These are phyloP conservation scores for Gymnopus androsaceus DNA, from an alignment of 1,284 basidiomycete species.

Conservation along the genomic window DNA sequence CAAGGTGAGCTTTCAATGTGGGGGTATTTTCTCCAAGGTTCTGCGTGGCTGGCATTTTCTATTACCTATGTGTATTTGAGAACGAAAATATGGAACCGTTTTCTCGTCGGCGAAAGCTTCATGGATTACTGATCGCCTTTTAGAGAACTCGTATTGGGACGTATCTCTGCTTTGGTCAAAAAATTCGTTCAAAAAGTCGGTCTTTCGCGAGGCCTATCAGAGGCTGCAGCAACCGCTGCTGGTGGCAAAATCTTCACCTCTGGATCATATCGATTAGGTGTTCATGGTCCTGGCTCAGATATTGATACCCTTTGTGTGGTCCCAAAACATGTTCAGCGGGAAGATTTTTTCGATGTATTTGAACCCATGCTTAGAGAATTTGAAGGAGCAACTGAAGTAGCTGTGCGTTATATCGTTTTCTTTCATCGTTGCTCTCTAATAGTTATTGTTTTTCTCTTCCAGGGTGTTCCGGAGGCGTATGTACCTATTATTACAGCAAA, in stretches of 20 bases:
- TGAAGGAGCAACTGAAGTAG: constrained; percentile 88
- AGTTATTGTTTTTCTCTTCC: constrained; percentile 14
- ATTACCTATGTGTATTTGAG: too few relatives aligned
- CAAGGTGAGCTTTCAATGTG: constrained; percentile 64
- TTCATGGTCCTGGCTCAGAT: constrained; percentile 95
- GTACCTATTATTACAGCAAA: constrained; percentile 94
- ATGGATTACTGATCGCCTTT: neutral
- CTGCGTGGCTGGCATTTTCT: neutral
- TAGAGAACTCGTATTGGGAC: constrained; percentile 92
- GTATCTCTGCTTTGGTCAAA: constrained; percentile 88
- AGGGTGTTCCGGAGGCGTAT: constrained; percentile 96
- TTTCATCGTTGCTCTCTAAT: constrained; percentile 14
- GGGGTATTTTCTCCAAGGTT: neutral
- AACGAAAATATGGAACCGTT: too few relatives aligned
- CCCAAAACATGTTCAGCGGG: constrained; percentile 91
- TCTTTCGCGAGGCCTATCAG: constrained; percentile 80
- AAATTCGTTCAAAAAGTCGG: constrained; percentile 91
- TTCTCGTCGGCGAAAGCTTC: neutral
- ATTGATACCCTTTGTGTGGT: constrained; percentile 99
- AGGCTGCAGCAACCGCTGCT: constrained; percentile 81
- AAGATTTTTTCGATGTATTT: constrained; percentile 95
- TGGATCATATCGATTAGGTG: constrained; percentile 94
- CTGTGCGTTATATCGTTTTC: constrained; percentile 57
- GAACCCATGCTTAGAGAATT: constrained; percentile 86
- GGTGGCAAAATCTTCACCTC: constrained; percentile 99